Evolutionary conservation across 139 green algal genomes (phyloP).

Genomic region (Zygnema circumcarinatum): DNA sequence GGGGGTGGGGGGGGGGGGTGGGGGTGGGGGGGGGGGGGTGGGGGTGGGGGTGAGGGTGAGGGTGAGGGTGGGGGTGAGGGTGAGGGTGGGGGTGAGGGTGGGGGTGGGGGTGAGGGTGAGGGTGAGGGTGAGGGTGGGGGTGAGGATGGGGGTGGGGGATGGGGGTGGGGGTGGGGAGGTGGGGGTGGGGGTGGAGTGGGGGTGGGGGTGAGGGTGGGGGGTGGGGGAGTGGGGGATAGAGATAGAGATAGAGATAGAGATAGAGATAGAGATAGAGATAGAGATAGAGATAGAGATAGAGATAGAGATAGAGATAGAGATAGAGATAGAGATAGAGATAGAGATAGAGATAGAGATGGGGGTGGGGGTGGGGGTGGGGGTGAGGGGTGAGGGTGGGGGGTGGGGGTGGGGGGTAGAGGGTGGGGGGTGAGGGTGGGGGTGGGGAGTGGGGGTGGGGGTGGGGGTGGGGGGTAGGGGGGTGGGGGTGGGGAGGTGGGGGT

Average conservation of each 20-base stretch:
- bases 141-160: neutral
- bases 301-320: neutral
- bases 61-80: neutral
- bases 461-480: no score
- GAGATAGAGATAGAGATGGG: neutral
- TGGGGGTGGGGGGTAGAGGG: neutral
- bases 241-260: neutral
- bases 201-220: neutral
- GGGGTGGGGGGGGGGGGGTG: no score
- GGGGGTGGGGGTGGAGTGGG: neutral
- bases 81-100: neutral
- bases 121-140: neutral
- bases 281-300: neutral
- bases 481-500: no score
- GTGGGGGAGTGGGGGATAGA: neutral
- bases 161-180: neutral
- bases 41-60: neutral
- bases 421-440: neutral
- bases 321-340: neutral
- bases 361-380: neutral
- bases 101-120: neutral
- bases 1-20: neutral
- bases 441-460: neutral
- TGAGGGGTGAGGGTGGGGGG: neutral
- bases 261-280: neutral